Evolutionary conservation across 2,329 filamentous ascomycete species (phyloP).

Genomic region (Alternaria tenuissima): DNA sequence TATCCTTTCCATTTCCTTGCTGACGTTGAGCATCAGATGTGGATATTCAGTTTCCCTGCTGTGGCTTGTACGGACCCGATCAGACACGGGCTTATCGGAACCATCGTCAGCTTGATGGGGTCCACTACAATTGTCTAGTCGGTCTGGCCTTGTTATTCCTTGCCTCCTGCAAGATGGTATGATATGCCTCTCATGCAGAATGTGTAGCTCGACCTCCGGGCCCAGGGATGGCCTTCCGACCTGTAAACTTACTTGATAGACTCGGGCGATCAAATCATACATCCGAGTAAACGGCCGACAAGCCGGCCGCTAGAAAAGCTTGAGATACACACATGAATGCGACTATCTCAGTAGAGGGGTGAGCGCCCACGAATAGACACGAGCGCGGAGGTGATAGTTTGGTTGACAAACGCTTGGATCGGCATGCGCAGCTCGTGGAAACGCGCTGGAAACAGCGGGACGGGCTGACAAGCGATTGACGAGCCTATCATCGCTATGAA

Average conservation of each 20-base stretch:
- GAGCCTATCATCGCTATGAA: constrained; percentile 15
- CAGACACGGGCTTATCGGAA: constrained; percentile 7
- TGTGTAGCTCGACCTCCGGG: constrained; percentile 14
- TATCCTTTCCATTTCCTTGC: constrained; percentile 8
- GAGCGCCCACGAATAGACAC: constrained; percentile 3
- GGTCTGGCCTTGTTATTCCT: constrained; percentile 2
- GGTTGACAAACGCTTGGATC: constrained; percentile 6
- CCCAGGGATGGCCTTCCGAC: neutral
- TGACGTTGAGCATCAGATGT: constrained; percentile 13
- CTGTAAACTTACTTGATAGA: neutral
- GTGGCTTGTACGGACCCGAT: constrained; percentile 9
- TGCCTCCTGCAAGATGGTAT: constrained; percentile 16
- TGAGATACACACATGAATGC: neutral
- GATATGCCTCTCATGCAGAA: constrained; percentile 13
- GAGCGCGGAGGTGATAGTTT: constrained; percentile 1
- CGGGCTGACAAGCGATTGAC: neutral
- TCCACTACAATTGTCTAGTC: constrained; percentile 2
- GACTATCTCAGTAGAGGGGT: neutral
- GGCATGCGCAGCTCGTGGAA: constrained; percentile 16
- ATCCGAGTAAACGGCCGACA: neutral
- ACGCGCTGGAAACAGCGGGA: constrained; percentile 4
- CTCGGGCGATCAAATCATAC: neutral
- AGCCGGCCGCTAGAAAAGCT: constrained; percentile 7
- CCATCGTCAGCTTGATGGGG: constrained; percentile 20
- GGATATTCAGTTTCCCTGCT: neutral